Evolutionary conservation across 2,329 filamentous ascomycete genomes (phyloP).

Genomic region (Chaetomium olivaceum): DNA sequence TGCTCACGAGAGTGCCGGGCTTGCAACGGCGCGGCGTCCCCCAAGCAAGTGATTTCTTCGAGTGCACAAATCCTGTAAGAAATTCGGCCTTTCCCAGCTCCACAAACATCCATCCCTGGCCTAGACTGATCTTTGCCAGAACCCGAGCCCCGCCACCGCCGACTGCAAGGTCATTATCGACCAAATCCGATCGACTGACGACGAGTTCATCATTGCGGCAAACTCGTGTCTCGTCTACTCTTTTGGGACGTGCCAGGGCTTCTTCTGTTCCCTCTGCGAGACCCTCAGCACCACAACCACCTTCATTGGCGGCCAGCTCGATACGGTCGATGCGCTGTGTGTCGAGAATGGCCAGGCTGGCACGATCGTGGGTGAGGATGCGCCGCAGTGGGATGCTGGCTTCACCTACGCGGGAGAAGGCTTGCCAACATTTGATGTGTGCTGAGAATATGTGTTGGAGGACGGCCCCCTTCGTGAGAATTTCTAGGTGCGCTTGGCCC

Average conservation of each 20-base stretch:
- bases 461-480: neutral
- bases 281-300: conserved; percentile 38
- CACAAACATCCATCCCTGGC: neutral
- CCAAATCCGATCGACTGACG: conserved; percentile 36
- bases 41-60: conserved; percentile 38
- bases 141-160: conserved; percentile 32
- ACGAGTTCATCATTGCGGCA: conserved; percentile 36
- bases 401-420: conserved; percentile 36
- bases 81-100: neutral
- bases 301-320: conserved; percentile 41
- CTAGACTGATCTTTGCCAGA: conserved; percentile 29
- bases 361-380: conserved; percentile 39
- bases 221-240: conserved; percentile 40
- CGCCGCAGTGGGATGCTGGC: conserved; percentile 42
- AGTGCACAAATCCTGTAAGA: conserved; percentile 39
- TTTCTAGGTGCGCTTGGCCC: neutral
- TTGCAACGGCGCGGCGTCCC: conserved; percentile 26
- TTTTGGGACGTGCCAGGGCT: conserved; percentile 41
- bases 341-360: conserved; percentile 38
- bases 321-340: conserved; percentile 39
- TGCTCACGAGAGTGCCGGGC: conserved; percentile 33
- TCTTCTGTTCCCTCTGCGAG: conserved; percentile 43
- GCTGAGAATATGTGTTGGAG: conserved; percentile 25
- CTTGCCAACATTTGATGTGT: conserved; percentile 40
- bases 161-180: conserved; percentile 40